phyloP scores from a whole-genome alignment of 331 rosid species.

The Rhamnella rubrinervis region DNA sequence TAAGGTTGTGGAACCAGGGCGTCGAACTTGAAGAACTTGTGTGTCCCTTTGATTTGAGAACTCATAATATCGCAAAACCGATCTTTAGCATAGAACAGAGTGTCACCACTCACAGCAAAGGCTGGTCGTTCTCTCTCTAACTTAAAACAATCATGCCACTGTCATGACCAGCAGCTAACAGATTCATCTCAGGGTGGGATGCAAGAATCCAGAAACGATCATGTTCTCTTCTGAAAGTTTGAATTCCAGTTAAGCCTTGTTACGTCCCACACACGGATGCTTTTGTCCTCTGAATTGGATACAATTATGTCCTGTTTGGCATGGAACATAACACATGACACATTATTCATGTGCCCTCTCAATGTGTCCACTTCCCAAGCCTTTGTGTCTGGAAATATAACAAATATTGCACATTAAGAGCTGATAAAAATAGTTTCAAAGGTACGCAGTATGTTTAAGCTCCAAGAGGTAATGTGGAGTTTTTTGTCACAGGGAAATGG shows the following conservation, averaged over 20 bases:
- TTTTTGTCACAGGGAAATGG: no score
- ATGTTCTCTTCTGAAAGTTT: slow-evolving; percentile 93
- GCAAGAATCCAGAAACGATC: slow-evolving; percentile 99
- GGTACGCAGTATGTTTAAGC: not conserved
- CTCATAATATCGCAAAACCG: slow-evolving; percentile 80
- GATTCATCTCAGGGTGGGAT: slow-evolving; percentile 94
- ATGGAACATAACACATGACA: slow-evolving; percentile 92
- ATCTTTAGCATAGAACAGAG: slow-evolving; percentile 74
- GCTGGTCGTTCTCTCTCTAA: slow-evolving; percentile 95
- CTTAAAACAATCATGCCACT: slow-evolving; percentile 96
- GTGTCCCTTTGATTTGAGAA: slow-evolving; percentile 79
- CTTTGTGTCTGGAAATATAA: slow-evolving; percentile 73
- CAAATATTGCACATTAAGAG: not conserved
- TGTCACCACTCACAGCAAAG: slow-evolving; percentile 79
- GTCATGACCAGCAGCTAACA: slow-evolving; percentile 96
- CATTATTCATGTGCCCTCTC: slow-evolving; percentile 98
- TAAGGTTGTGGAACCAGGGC: slow-evolving; percentile 76
- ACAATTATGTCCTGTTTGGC: slow-evolving; percentile 92
- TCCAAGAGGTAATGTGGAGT: no score
- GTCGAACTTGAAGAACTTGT: slow-evolving; percentile 78
- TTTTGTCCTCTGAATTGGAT: slow-evolving; percentile 96
- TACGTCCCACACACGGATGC: slow-evolving; percentile 98
- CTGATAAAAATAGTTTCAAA: slow-evolving; percentile 3
- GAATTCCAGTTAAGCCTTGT: slow-evolving; percentile 92
- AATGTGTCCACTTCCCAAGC: slow-evolving; percentile 98